Percentiles rank a stretch among this genome's conserved stretches.
Evolutionary conservation across 345 rosid species (phyloP).

Genomic region (Odontarrhena argentea): DNA sequence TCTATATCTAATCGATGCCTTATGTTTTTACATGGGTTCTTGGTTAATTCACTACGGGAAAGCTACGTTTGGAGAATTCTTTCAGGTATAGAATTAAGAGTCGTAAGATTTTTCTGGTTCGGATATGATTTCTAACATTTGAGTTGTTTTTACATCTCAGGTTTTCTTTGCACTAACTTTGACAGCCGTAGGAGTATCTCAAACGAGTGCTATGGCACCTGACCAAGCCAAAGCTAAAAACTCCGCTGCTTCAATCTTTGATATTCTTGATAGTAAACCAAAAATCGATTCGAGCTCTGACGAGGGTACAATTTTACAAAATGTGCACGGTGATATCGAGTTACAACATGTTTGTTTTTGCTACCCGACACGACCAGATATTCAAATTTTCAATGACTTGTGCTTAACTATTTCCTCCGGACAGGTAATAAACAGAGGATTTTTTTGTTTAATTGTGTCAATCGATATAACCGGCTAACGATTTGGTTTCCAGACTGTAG

Average conservation of each 20-base stretch:
- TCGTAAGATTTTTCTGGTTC: neutral
- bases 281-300: constrained; percentile 67
- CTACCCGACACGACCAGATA: constrained; percentile 68
- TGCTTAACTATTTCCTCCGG: constrained; percentile 68
- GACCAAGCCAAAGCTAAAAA: constrained; percentile 74
- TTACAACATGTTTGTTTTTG: constrained; percentile 72
- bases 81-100: constrained; percentile 58
- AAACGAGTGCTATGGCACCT: constrained; percentile 70
- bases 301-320: constrained; percentile 55
- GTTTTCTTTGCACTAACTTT: constrained; percentile 79
- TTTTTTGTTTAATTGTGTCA: neutral
- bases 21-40: constrained; percentile 39
- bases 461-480: neutral
- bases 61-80: constrained; percentile 68
- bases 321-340: constrained; percentile 59
- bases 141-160: constrained; percentile 19
- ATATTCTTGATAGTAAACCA: constrained; percentile 73
- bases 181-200: constrained; percentile 75
- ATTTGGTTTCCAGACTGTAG: constrained; percentile 53
- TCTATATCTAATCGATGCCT: constrained; percentile 24
- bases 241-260: constrained; percentile 73
- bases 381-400: constrained; percentile 68
- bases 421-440: constrained; percentile 50
- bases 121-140: neutral
- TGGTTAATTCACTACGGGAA: constrained; percentile 52